Conservation (phyloP, 805 yeast species). For the Yamadazyma sp. region DNA sequence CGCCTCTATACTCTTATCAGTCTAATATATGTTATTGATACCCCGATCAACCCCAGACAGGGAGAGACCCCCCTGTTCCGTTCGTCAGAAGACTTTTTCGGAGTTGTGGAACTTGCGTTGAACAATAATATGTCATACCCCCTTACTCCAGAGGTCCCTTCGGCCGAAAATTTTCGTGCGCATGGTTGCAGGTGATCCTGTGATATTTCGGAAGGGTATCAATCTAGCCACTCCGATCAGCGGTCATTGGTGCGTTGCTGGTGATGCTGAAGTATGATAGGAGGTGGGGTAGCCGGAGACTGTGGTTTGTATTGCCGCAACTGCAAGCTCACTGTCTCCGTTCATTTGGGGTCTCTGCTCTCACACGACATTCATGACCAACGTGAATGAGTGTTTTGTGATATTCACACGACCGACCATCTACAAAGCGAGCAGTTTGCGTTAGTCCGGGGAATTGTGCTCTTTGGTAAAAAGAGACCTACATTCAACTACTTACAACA, state of each 20-base stretch:
- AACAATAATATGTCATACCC: neutral
- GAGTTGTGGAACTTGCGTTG: conserved; percentile 4
- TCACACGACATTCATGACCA: neutral
- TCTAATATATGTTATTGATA: too few species aligned
- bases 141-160: conserved; percentile 2
- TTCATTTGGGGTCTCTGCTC: too few species aligned
- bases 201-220: neutral
- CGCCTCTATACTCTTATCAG: too few species aligned
- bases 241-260: too few species aligned
- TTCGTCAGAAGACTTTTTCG: conserved; percentile 6
- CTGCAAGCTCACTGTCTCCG: too few species aligned
- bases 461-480: too few species aligned
- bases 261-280: too few species aligned
- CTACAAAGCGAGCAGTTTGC: neutral
- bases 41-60: too few species aligned
- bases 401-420: conserved; percentile 1
- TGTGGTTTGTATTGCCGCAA: too few species aligned
- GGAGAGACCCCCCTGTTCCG: neutral
- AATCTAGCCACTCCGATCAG: too few species aligned
- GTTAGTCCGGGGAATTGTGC: conserved; percentile 7
- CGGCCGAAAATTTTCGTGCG: neutral
- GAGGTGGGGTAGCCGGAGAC: too few species aligned
- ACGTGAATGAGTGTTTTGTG: neutral
- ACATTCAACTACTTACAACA: too few species aligned
- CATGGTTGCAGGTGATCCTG: neutral